Percentiles rank a stretch among this genome's conserved stretches.
phyloP scores from a whole-genome alignment of 1,139 yeast genomes.

The Martiniozyma asiatica region DNA sequence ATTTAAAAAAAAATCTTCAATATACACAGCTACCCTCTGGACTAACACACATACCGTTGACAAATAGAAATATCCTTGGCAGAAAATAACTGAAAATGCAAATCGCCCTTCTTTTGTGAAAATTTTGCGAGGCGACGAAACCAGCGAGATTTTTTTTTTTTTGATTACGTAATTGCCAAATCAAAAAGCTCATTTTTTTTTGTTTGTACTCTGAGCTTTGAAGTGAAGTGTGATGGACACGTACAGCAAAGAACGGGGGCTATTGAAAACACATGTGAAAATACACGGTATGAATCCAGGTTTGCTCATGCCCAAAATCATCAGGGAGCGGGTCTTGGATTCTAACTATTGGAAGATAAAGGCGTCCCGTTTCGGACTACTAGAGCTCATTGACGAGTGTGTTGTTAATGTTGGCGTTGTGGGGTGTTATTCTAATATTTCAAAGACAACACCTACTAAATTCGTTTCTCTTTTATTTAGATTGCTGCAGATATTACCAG shows the following conservation, averaged over 20 bases:
- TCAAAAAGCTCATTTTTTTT: too few species aligned
- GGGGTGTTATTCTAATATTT: constrained; percentile 39
- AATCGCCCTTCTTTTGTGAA: too few species aligned
- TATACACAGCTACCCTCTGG: too few species aligned
- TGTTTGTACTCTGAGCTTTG: too few species aligned
- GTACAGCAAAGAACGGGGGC: constrained; percentile 24
- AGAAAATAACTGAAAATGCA: too few species aligned
- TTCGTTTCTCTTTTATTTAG: constrained; percentile 56
- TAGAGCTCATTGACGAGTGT: constrained; percentile 33
- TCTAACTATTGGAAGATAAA: constrained; percentile 58
- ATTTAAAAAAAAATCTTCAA: too few species aligned
- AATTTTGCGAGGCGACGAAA: too few species aligned
- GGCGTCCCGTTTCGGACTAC: constrained; percentile 47
- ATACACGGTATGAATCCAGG: constrained; percentile 38
- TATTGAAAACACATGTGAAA: constrained; percentile 19
- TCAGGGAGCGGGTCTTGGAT: constrained; percentile 57
- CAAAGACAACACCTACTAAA: constrained; percentile 38
- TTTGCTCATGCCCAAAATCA: constrained; percentile 49
- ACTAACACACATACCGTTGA: too few species aligned
- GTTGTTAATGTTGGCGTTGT: constrained; percentile 22
- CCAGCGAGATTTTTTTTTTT: too few species aligned
- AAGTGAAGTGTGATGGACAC: too few species aligned
- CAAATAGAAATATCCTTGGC: too few species aligned
- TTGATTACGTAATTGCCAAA: too few species aligned
- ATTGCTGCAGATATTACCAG: constrained; percentile 52